Evolutionary conservation across 179 eudicot species (phyloP), one percentile per base, ranked within the genome.

Genomic region (Patellifolia procumbens): DNA sequence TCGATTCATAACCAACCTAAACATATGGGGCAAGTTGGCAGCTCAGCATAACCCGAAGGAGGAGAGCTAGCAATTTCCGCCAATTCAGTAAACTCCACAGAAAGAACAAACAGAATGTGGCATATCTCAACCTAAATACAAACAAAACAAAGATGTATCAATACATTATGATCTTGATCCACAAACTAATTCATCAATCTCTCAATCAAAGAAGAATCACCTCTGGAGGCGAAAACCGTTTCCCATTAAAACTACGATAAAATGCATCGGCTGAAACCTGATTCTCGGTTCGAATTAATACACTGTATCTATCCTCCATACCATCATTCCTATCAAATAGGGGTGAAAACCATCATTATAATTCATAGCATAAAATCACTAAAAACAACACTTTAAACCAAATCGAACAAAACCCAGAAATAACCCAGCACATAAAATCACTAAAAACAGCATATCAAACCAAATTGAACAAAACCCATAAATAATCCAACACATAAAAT

Each of bases 21-120:
- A 84, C 98, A 94, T 81, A 94, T 85, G 12, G 98, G 97, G 79
- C 98, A 94, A 37, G 92, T 90, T 32, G 97, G 98, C 79, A 94
- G 81, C 83, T 90, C 94, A 4, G 86, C 76, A 52, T 82, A 88
- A 51, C 88, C 92, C 2, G 66, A 71, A 0, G 91, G 96, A 26
- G 92, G 87, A 35, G 76, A 75, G 72, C 88, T 78, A 4, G 98
- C 94, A 32, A 84, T 83, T 68, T 90, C 89, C 46, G 86, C 94
- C 26, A 76, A 78, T 66, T 86, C 90, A 24, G 78, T 83, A 81
- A 88, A 89, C 79, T 85, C 84, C 34, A 73, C 88, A 4, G 89
- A 82, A 68, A 75, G 90, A 74, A 82, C 77, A 79, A 88, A 87
- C 16, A 91, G 84, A 60, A 94, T 75, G 80, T 94, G 96, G 80